phyloP scores from a whole-genome alignment of 2,329 filamentous ascomycete species.

The Plectosphaerella plurivora region DNA sequence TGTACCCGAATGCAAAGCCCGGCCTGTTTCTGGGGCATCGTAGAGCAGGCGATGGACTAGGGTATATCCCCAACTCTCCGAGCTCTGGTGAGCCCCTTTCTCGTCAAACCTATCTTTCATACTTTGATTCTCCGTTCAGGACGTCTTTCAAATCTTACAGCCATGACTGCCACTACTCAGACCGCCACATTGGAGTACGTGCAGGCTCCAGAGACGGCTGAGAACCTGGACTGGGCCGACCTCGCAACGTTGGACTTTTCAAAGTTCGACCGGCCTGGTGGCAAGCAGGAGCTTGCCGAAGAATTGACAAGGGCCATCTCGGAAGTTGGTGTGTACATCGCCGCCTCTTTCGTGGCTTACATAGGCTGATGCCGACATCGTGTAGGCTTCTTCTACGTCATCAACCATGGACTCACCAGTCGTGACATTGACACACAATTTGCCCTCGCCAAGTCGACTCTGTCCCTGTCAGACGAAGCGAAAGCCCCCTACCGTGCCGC shows the following conservation, averaged over 20 bases:
- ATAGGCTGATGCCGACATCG: neutral
- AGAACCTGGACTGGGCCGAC: neutral
- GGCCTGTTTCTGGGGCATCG: no score
- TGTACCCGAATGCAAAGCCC: no score
- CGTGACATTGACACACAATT: conserved; percentile 58
- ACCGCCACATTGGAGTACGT: neutral
- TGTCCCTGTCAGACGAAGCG: conserved; percentile 47
- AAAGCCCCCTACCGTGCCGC: conserved; percentile 50
- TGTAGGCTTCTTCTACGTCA: conserved; percentile 54
- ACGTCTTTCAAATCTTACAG: neutral
- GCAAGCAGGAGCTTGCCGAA: neutral
- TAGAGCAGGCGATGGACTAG: no score
- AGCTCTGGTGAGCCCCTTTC: no score
- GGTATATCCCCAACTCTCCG: no score
- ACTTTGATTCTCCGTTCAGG: no score
- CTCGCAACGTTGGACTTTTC: neutral
- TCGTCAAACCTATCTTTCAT: no score
- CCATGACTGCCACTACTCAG: neutral
- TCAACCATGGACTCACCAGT: conserved; percentile 55
- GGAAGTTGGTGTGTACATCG: neutral
- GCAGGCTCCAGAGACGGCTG: neutral
- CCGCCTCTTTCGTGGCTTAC: no score
- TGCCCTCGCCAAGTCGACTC: conserved; percentile 51
- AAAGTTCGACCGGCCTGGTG: neutral
- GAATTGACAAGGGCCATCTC: neutral